A percentile compares a stretch with the other conserved stretches of the same genome.
These are phyloP conservation scores for Trichophyton simii DNA, from an alignment of 2,329 filamentous ascomycete species.

Conservation along the genomic window DNA sequence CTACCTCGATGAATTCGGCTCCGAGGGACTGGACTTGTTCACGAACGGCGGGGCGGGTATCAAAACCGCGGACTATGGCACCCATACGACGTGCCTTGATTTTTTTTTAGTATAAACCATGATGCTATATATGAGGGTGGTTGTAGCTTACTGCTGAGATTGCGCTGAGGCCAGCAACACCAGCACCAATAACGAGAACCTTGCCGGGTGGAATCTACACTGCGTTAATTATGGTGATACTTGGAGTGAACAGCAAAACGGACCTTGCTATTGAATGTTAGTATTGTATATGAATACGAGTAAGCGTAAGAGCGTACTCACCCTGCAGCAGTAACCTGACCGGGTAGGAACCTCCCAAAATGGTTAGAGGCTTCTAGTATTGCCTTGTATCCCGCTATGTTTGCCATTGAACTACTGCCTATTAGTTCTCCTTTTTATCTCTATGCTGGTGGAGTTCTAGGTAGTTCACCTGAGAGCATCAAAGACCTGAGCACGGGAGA, in stretches of 20 bases:
- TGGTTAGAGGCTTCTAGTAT: slow-evolving; percentile 80
- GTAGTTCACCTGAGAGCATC: slow-evolving; percentile 51
- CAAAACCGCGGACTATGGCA: slow-evolving; percentile 79
- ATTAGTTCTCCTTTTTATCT: neutral
- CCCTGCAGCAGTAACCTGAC: slow-evolving; percentile 80
- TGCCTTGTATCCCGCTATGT: slow-evolving; percentile 87
- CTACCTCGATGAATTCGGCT: slow-evolving; percentile 80
- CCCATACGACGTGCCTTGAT: slow-evolving; percentile 61
- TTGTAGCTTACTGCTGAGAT: slow-evolving; percentile 55
- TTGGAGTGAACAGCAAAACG: neutral
- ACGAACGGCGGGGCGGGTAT: slow-evolving; percentile 74
- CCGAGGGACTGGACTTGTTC: slow-evolving; percentile 86
- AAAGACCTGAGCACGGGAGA: slow-evolving; percentile 77
- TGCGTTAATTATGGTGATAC: slow-evolving; percentile 5
- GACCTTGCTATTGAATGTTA: slow-evolving; percentile 18
- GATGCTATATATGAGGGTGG: neutral
- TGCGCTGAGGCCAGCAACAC: slow-evolving; percentile 76
- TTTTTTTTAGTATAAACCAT: neutral
- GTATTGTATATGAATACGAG: slow-evolving; percentile 9
- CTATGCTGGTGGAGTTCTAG: neutral
- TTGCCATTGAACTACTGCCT: slow-evolving; percentile 65
- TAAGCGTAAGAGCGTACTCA: slow-evolving; percentile 20
- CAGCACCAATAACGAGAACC: slow-evolving; percentile 78
- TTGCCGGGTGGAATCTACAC: slow-evolving; percentile 68
- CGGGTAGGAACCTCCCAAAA: slow-evolving; percentile 78